A percentile compares a stretch with the other conserved stretches of the same genome.
Evolutionary conservation across 75 land plant species (phyloP).

Genomic region (Selaginella tamariscina): DNA sequence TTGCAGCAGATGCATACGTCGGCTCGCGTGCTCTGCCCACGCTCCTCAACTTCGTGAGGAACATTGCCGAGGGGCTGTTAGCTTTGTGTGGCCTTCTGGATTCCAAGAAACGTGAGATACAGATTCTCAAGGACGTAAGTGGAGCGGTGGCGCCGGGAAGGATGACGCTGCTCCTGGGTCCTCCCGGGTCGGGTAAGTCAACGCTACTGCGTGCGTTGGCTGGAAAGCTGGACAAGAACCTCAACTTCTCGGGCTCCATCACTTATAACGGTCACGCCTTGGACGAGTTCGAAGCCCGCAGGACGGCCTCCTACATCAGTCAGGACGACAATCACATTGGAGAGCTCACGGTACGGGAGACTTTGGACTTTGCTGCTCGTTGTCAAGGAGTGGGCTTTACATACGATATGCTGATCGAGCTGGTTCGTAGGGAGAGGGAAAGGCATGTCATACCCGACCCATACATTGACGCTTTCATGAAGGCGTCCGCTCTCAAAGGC

Average conservation of each 20-base stretch:
- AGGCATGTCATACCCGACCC: background rate
- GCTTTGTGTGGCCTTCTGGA: background rate
- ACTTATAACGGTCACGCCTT: slow-evolving; percentile 16
- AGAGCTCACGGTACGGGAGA: slow-evolving; percentile 23
- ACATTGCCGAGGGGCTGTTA: too few relatives aligned
- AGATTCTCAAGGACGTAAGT: slow-evolving; percentile 45
- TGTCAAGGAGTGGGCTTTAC: slow-evolving; percentile 25
- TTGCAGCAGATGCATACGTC: background rate
- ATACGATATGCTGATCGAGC: slow-evolving; percentile 22
- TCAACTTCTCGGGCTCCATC: background rate
- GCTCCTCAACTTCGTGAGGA: too few relatives aligned
- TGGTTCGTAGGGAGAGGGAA: background rate
- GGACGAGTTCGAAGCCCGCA: slow-evolving; percentile 22
- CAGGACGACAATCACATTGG: slow-evolving; percentile 20
- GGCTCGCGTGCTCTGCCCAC: background rate
- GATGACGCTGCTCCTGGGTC: too few relatives aligned
- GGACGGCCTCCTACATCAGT: slow-evolving; percentile 22
- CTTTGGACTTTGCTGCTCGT: slow-evolving; percentile 22
- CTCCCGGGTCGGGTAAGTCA: too few relatives aligned
- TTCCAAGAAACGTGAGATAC: slow-evolving; percentile 12
- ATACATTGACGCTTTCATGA: background rate
- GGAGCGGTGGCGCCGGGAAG: slow-evolving; percentile 63
- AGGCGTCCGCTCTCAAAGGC: slow-evolving; percentile 39
- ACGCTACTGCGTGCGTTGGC: too few relatives aligned
- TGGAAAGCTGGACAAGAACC: too few relatives aligned